These are phyloP conservation scores for Fusarium lyarnte DNA, from an alignment of 2,329 filamentous ascomycete species.

Conservation along the genomic window DNA sequence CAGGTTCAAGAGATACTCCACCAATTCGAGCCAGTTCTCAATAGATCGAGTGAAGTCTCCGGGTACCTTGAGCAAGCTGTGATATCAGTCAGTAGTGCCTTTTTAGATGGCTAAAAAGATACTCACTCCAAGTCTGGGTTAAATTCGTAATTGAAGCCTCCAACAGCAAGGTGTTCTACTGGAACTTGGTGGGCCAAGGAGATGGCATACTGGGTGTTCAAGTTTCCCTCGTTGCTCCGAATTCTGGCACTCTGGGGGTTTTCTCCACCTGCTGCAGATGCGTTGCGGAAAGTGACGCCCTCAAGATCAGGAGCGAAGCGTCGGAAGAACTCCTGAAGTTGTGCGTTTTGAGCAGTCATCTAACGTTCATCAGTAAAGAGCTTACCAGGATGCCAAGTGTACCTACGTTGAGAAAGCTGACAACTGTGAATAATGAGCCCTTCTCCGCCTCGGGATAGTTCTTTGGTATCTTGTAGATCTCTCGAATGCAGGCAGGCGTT, in stretches of 20 bases:
- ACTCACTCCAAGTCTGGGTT: constrained; percentile 49
- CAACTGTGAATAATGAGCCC: constrained; percentile 72
- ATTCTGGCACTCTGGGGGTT: constrained; percentile 56
- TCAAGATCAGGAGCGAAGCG: constrained; percentile 61
- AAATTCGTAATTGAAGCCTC: constrained; percentile 46
- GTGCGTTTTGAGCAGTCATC: constrained; percentile 62
- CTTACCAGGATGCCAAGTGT: not conserved
- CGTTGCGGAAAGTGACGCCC: constrained; percentile 65
- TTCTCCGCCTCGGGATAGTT: constrained; percentile 65
- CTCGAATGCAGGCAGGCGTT: constrained; percentile 56
- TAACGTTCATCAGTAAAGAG: constrained; percentile 33
- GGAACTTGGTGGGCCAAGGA: constrained; percentile 48
- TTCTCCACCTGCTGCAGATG: constrained; percentile 65
- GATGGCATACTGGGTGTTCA: constrained; percentile 51
- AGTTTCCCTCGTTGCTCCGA: constrained; percentile 49
- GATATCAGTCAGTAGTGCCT: not conserved
- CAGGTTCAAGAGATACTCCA: constrained; percentile 67
- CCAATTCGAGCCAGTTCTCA: constrained; percentile 74
- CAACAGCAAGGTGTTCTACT: constrained; percentile 47
- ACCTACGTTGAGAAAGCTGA: constrained; percentile 54
- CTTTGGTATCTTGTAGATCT: constrained; percentile 55
- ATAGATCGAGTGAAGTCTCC: constrained; percentile 55
- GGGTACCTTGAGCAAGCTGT: constrained; percentile 18
- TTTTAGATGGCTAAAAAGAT: fast-evolving
- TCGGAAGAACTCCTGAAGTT: constrained; percentile 66